Evolutionary conservation across 2,329 filamentous ascomycete genomes (phyloP).

Genomic region (Talaromyces albobiverticillius): DNA sequence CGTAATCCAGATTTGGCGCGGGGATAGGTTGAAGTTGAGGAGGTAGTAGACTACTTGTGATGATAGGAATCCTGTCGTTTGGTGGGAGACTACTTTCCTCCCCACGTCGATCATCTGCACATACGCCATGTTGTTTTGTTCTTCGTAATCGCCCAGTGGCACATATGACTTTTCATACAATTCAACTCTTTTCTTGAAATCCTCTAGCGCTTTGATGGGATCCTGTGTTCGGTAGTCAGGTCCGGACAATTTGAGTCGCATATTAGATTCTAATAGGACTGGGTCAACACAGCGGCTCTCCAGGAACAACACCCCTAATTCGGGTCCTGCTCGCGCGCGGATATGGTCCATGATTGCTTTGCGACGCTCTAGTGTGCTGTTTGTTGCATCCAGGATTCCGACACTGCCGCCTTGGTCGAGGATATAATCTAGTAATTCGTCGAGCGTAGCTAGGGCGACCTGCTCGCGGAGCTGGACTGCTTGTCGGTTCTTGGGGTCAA

Average conservation of each 20-base stretch:
- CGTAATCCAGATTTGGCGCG: slow-evolving; percentile 97
- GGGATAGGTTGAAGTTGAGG: slow-evolving; percentile 93
- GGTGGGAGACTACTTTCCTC: slow-evolving; percentile 86
- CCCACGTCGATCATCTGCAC: slow-evolving; percentile 98
- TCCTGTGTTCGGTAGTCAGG: slow-evolving; percentile 96
- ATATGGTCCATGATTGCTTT: slow-evolving; percentile 81
- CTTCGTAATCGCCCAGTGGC: slow-evolving; percentile 85
- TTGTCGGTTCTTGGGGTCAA: slow-evolving; percentile 81
- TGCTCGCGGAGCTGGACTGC: slow-evolving; percentile 84
- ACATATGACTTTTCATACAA: slow-evolving; percentile 95
- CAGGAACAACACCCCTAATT: slow-evolving; percentile 87
- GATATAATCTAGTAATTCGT: slow-evolving; percentile 89
- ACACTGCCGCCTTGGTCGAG: slow-evolving; percentile 78
- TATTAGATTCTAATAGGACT: slow-evolving; percentile 85
- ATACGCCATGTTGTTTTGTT: slow-evolving; percentile 86
- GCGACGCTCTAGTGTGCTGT: slow-evolving; percentile 85
- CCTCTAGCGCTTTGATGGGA: slow-evolving; percentile 74
- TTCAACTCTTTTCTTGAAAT: slow-evolving; percentile 89
- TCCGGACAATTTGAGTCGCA: slow-evolving; percentile 92
- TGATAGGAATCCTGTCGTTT: slow-evolving; percentile 86
- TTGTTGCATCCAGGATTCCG: slow-evolving; percentile 94
- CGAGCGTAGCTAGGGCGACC: slow-evolving; percentile 85
- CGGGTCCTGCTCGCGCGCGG: slow-evolving; percentile 74
- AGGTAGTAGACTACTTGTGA: slow-evolving; percentile 92
- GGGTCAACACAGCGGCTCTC: slow-evolving; percentile 90